A percentile compares a stretch with the other conserved stretches of the same genome.
Evolutionary conservation across 2,329 filamentous ascomycete species (phyloP).

Genomic region (Zasmidium citrigriseum): DNA sequence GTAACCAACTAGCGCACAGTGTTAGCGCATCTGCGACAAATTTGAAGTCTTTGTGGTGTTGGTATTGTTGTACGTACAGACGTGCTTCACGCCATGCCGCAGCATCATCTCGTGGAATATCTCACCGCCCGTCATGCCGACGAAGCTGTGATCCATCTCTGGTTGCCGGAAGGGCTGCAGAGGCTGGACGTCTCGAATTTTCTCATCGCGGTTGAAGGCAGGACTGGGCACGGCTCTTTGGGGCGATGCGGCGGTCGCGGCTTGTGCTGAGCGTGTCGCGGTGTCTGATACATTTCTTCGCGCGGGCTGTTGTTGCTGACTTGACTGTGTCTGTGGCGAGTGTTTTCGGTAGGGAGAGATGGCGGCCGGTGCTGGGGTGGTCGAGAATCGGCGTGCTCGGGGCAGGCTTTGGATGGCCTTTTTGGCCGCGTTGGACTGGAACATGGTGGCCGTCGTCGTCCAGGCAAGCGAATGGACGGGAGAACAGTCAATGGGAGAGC

Average conservation of each 20-base stretch:
- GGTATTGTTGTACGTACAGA: constrained; percentile 66
- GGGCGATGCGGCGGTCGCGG: constrained; percentile 38
- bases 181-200: constrained; percentile 43
- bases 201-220: constrained; percentile 53
- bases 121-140: constrained; percentile 91
- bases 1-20: constrained; percentile 58
- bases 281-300: constrained; percentile 41
- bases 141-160: constrained; percentile 66
- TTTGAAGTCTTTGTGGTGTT: constrained; percentile 2
- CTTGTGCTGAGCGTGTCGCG: constrained; percentile 46
- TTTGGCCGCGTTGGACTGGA: constrained; percentile 35
- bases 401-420: constrained; percentile 41
- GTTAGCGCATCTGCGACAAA: constrained; percentile 12
- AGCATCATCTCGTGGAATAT: constrained; percentile 99
- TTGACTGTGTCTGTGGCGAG: constrained; percentile 6
- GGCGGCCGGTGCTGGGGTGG: constrained; percentile 41
- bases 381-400: constrained; percentile 46
- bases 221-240: constrained; percentile 46
- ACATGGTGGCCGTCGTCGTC: constrained; percentile 28
- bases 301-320: constrained; percentile 15
- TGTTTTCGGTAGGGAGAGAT: constrained; percentile 45
- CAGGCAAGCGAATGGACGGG: neutral
- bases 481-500: neutral
- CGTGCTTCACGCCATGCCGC: constrained; percentile 84
- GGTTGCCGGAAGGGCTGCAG: constrained; percentile 49